Percentiles rank a stretch among this genome's conserved stretches.
Conservation (phyloP, 1,139 yeast species). For the Starmera stellimalicola region DNA sequence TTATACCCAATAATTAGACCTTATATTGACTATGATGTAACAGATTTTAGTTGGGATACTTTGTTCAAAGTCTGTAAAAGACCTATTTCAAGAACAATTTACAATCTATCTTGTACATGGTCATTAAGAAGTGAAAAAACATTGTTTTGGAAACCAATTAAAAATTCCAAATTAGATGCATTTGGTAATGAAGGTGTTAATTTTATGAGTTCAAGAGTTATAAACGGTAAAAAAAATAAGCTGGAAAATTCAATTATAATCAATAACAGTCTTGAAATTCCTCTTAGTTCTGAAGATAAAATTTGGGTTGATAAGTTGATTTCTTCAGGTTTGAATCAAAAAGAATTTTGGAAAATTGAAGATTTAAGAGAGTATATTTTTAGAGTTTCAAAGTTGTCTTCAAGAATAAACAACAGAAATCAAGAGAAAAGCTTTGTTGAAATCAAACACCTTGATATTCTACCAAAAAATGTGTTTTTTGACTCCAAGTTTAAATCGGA, state of each 20-base stretch:
- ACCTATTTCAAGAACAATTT: constrained; percentile 61
- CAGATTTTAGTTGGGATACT: constrained; percentile 54
- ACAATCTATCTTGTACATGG: constrained; percentile 65
- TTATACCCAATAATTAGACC: constrained; percentile 76
- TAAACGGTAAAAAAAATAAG: constrained; percentile 18
- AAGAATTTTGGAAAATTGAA: constrained; percentile 78
- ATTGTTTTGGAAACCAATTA: constrained; percentile 64
- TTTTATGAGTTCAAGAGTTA: constrained; percentile 24
- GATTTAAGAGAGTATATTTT: constrained; percentile 58
- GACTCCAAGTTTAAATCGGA: constrained; percentile 47
- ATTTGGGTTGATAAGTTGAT: constrained; percentile 65
- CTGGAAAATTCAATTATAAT: constrained; percentile 23
- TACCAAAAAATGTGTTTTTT: constrained; percentile 62
- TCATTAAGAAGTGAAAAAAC: constrained; percentile 57
- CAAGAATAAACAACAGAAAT: constrained; percentile 7
- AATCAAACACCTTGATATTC: constrained; percentile 27
- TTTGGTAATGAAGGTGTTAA: constrained; percentile 33
- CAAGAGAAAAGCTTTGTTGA: constrained; percentile 11
- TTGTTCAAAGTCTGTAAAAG: constrained; percentile 55
- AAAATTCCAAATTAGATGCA: constrained; percentile 27
- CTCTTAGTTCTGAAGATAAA: constrained; percentile 49
- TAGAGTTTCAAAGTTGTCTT: constrained; percentile 36
- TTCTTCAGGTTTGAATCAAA: constrained; percentile 59
- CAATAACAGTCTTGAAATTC: constrained; percentile 29
- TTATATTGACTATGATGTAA: constrained; percentile 66